Evolutionary conservation across 2,329 filamentous ascomycete species (phyloP).

Genomic region (Trichocomaceae sp.): DNA sequence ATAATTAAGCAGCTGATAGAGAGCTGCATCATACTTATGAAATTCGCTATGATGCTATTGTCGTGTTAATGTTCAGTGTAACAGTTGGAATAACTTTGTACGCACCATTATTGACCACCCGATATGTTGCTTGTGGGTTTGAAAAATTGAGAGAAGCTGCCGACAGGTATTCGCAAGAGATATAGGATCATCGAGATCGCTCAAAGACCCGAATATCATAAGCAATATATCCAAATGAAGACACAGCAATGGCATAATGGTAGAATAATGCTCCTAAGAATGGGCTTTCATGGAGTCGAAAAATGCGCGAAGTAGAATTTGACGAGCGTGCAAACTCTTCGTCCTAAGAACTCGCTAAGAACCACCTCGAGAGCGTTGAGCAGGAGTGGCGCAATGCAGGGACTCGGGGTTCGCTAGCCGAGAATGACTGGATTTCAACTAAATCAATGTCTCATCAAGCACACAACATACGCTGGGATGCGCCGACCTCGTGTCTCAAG

Average conservation of each 20-base stretch:
- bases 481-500: no score
- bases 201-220: neutral
- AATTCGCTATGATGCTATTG: neutral
- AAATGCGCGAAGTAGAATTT: no score
- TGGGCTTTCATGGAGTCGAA: no score
- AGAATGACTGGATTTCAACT: no score
- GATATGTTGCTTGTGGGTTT: neutral
- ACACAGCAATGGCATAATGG: neutral
- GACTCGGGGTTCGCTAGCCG: no score
- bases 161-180: neutral
- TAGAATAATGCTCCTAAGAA: no score
- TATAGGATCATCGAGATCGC: slow-evolving; percentile 1
- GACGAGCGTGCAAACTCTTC: no score
- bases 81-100: neutral
- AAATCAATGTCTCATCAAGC: no score
- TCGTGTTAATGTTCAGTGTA: neutral
- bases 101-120: neutral
- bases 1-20: neutral
- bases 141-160: neutral
- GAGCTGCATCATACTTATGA: slow-evolving; percentile 1
- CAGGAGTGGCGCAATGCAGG: no score
- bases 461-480: no score
- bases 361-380: no score
- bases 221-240: neutral
- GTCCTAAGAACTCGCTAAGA: no score